Base-by-base conservation (phyloP, 2,329 filamentous ascomycete species). In the Pyricularia pennisetigena region DNA sequence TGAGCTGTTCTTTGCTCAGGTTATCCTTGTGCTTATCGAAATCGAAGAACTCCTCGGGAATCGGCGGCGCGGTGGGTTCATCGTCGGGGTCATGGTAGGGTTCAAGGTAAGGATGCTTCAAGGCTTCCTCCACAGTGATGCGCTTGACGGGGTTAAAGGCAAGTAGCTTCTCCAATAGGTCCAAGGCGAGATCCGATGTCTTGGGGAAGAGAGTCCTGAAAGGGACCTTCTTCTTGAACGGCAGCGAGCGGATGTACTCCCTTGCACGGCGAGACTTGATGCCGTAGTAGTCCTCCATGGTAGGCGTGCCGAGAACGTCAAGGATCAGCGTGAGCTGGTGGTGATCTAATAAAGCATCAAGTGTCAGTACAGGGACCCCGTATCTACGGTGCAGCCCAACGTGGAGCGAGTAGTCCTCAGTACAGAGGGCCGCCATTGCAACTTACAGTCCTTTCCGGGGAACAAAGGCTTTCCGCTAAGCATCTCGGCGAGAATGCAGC, bases 21-120 rank as follows among this genome's bases (percentile, higher is more conserved):
- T 90, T 95, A 79, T 99, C 95, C 88, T 99, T 99, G 85, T 98
- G 97, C 86, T 97, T 97, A 82, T 99, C 95, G 79, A 99, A 99
- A 81, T 99, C 95, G 78, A 99, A 99, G 85, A 99, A 99, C 79
- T 97, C 94, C 79, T 98, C 94, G 26, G 95, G 95, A 75, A 99
- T 99, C 26, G 95, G 94, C 62, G 94, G 92, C 23, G 95, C 95
- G 14, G 93, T 97, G 66, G 95, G 95, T 85, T 99, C 95, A 77
- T 99, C 95, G 77, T 98, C 95, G 7, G 95, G 95, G 78, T 99
- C 95, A 79, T 99, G 95, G 81, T 99, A 99, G 6, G 95, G 95
- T 83, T 99, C 95, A 41, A 99, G 87, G 81, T 99, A 99, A 5
- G 95, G 94, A 81, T 99, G 95, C 82, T 95, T 96, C 72, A 99